Evolutionary conservation across 345 rosid species (phyloP), one percentile per base, ranked within the genome.

Genomic region (Erucastrum elatum): DNA sequence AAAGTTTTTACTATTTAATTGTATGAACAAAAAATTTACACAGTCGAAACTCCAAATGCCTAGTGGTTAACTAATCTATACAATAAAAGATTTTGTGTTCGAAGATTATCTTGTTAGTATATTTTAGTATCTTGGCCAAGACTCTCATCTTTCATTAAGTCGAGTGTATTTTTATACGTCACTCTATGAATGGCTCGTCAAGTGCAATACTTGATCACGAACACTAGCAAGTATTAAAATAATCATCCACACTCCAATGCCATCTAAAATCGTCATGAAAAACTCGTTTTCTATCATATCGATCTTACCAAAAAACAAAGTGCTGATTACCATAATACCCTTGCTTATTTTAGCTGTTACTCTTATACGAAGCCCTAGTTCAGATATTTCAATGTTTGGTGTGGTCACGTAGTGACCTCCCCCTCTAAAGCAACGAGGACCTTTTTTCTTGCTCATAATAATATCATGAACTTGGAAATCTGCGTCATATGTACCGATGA

Each of bases 181-280:
- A 37, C 10, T 37, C 46, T 39, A 8, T 39, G 12, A 8, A 8
- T 39, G 46, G 31, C 31, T 29, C 31, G 31, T 29, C 25, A 53
- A 6, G 15, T 53, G 21, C 59, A 53, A 21, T 51, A 16, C 25
- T 13, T 53, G 3, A 15, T 15, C 58, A 53, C 60, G 2, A 26
- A 61, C 29, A 61, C 17, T 29, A 2, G 37, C 37, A 61, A 2
- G 37, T 61, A 62, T n/a, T 30, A 5, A 7, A 60, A 5, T 60
- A 11, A 60, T 27, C 39, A 62, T 62, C 2, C 66, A 77, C 60
- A 35, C 27, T 78, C 53, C 29, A 46, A 39, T 56, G 62, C 17
- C 63, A 72, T 44, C 30, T 31, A 9, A 3, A 21, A 66, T 11
- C 44, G n/a, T 53, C 72, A 77, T 26, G 15, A 26, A 64, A 70